Evolutionary conservation across 441 rosid species (phyloP), one percentile per base, ranked within the genome.

Genomic region (Populus hybrid): DNA sequence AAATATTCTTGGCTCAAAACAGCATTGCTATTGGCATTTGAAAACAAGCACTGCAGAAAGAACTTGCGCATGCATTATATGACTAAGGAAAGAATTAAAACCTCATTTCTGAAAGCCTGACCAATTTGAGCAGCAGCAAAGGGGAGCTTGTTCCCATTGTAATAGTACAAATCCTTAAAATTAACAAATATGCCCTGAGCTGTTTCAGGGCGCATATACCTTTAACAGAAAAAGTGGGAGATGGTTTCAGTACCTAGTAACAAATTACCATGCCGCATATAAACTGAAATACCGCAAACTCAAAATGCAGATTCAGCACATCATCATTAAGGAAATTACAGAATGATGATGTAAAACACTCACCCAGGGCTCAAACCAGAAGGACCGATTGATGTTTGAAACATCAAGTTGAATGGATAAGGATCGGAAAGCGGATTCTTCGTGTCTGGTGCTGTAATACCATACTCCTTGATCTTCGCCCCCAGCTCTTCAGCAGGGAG

Each of bases 311-410:
- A 50, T 64, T 4, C 67, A 23, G 67, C 67, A 64, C 67, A 23
- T 23, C 18, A 50, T 50, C 56, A 50, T 50, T 50, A 50, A 4
- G 18, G 56, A 50, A 50, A 14, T 50, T 16, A 50, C 20, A 50
- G 4, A 50, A 14, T 14, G 14, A 16, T 36, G 10, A 26, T 26
- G 63, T 20, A 33, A 9, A 24, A 24, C 21, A 63, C 92, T 83
- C 68, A 92, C 96, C 91, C 97, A 11, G 87, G 84, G 77, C 79
- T 83, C 85, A 85, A 53, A 68, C 93, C 94, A 69, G 94, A 92
- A 21, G 92, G 95, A 40, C 94, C 96, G 69, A 92, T 92, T 35
- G 93, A 90, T 61, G 96, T 90, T 74, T 92, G 90, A 77, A 92
- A 92, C 94, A 92, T 92, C 78, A 90, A 80, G 78, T 91, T 91